Conservation (phyloP, 805 yeast species). For the Candida qinlingensis region DNA sequence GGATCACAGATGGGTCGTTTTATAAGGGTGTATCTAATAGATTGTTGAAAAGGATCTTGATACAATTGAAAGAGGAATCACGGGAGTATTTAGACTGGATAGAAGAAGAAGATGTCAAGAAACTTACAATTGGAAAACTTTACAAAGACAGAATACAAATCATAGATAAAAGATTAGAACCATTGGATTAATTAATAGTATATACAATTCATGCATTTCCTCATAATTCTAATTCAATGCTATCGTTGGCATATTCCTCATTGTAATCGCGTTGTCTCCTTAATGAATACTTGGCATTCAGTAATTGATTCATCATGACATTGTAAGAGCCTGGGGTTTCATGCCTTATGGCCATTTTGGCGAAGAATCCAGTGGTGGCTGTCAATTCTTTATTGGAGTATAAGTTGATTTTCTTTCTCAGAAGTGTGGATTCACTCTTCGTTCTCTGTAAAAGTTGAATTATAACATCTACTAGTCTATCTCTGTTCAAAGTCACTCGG, state of each 20-base stretch:
- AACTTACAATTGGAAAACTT: constrained; percentile 6
- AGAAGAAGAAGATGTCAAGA: constrained; percentile 17
- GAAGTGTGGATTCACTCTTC: constrained; percentile 6
- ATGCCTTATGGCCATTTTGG: constrained; percentile 10
- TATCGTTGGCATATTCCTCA: not conserved
- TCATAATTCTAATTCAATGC: constrained; percentile 2
- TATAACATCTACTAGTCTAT: constrained; percentile 32
- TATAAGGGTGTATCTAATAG: constrained; percentile 30
- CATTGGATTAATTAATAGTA: not conserved
- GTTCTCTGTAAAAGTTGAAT: constrained; percentile 24
- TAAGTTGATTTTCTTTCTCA: constrained; percentile 10
- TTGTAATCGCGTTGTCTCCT: constrained; percentile 3
- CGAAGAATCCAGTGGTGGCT: constrained; percentile 20
- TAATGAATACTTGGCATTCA: constrained; percentile 16
- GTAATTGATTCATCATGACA: constrained; percentile 12
- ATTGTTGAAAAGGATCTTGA: constrained; percentile 31
- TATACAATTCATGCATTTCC: not conserved
- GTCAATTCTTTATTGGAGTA: constrained; percentile 12
- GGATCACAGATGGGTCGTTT: constrained; percentile 41
- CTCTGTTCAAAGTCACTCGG: constrained; percentile 22
- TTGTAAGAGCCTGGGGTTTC: constrained; percentile 11
- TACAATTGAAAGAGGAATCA: constrained; percentile 24
- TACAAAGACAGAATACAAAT: constrained; percentile 15
- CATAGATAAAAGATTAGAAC: constrained; percentile 4
- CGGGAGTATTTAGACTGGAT: constrained; percentile 19